These are phyloP conservation scores for Penicillium coprophilum DNA, from an alignment of 495 filamentous ascomycete genomes.

Conservation along the genomic window DNA sequence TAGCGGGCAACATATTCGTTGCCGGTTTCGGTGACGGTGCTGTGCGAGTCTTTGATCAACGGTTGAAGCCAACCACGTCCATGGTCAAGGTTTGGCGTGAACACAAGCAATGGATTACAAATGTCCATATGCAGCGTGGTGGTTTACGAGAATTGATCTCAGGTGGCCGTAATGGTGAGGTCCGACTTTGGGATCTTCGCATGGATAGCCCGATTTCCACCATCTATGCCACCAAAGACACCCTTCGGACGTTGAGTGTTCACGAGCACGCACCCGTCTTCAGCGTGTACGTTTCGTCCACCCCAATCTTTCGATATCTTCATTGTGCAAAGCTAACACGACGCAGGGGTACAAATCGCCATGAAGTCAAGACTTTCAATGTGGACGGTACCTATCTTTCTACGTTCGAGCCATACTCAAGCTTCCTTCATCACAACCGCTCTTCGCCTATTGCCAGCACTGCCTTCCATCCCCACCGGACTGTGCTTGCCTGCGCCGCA, in stretches of 20 bases:
- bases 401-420: conserved; percentile 80
- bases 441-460: conserved; percentile 80
- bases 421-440: conserved; percentile 77
- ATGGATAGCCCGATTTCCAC: conserved; percentile 71
- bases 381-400: conserved; percentile 75
- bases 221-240: conserved; percentile 73
- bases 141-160: conserved; percentile 86
- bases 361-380: conserved; percentile 90
- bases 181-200: conserved; percentile 95
- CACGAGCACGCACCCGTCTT: conserved; percentile 98
- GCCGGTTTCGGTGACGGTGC: conserved; percentile 98
- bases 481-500: conserved; percentile 81
- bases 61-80: conserved; percentile 71
- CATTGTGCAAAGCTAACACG: conserved; percentile 14
- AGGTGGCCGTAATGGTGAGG: conserved; percentile 84
- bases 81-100: conserved; percentile 98
- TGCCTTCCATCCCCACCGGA: conserved; percentile 93
- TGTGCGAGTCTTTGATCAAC: conserved; percentile 89
- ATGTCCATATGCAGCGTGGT: conserved; percentile 95
- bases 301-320: not conserved
- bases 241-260: conserved; percentile 79
- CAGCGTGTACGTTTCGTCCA: conserved; percentile 71
- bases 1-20: conserved; percentile 92
- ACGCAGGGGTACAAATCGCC: conserved; percentile 78
- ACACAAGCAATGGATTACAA: conserved; percentile 89